Evolutionary conservation across 169 alveolate genomes (phyloP), one percentile per base, ranked within the genome.

Genomic region (Cyclospora cayetanensis): DNA sequence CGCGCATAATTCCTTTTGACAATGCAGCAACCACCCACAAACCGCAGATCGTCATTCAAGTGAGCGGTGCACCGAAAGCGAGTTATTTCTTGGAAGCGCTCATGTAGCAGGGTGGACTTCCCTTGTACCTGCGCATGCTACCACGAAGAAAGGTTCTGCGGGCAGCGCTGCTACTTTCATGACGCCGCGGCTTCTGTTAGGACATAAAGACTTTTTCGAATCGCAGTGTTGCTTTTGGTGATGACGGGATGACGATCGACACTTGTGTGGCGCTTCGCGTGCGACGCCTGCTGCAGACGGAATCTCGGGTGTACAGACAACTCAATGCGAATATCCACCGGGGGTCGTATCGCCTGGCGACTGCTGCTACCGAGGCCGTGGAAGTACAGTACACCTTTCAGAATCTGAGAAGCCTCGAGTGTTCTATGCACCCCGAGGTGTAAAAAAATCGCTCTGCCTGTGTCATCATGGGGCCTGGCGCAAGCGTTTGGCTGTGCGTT

Each of bases 311-410:
- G 20, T 46, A 34, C 22, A 9, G 60, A 83, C 91, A 93, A 37
- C 84, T 74, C 77, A 68, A 90, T 5, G 90, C 93, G 86, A 93
- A 93, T 27, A 93, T 93, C 39, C 95, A 93, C 84, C 92, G 95
- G 9, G 93, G 93, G 12, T 77, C 95, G n/a, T 70, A 93, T 34
- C 77, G 89, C 25, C 76, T 90, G 46, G 92, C 94, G 34, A 90
- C 84, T n/a, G 77, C 91, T 0, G 93, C 95, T 60, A 93, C 95
- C 3, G 95, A 93, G 83, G 91, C 53, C n/a, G 42, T 60, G 46
- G 82, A 53, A 42, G 63, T 55, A 46, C 20, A 27, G 1, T 42
- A 7, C 29, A 50, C 20, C 41, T 25, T 1, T 41, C 52, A 37
- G 1, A 34, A 12, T 37, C 7, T 22, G 9, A n/a, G 15, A 39